A percentile compares a stretch with the other conserved stretches of the same genome.
Conservation (phyloP, 805 yeast genomes). For the Metschnikowia henanensis region DNA sequence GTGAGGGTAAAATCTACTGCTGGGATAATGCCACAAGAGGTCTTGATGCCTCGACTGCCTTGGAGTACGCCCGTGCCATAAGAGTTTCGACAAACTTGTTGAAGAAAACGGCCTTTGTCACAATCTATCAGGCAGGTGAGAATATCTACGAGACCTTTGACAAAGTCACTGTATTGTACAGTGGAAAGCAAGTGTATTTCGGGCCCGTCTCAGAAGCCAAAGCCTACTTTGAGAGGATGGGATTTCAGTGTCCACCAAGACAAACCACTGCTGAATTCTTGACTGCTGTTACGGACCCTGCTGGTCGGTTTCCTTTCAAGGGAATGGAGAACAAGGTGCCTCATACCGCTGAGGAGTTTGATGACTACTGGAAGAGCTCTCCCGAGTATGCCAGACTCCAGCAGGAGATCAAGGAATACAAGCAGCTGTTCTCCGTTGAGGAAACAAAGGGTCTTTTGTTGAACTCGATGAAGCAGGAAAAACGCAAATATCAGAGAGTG, state of each 20-base stretch:
- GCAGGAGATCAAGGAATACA: constrained; percentile 23
- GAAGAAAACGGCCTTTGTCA: constrained; percentile 18
- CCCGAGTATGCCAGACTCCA: constrained; percentile 23
- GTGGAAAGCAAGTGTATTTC: constrained; percentile 54
- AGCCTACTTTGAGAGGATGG: constrained; percentile 61
- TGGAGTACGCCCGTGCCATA: constrained; percentile 31
- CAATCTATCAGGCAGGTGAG: constrained; percentile 31
- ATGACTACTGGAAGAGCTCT: constrained; percentile 55
- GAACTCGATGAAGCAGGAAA: constrained; percentile 36
- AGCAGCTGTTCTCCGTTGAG: constrained; percentile 5
- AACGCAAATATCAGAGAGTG: constrained; percentile 35
- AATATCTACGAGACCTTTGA: constrained; percentile 31
- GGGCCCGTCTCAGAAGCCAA: constrained; percentile 60
- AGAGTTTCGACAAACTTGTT: constrained; percentile 25
- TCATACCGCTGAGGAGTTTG: constrained; percentile 60
- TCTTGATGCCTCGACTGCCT: constrained; percentile 34
- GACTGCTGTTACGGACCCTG: constrained; percentile 68
- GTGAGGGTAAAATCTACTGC: constrained; percentile 24
- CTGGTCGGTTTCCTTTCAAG: constrained; percentile 49
- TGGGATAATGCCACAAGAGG: constrained; percentile 39
- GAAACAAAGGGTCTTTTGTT: constrained; percentile 28
- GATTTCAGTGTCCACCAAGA: constrained; percentile 60
- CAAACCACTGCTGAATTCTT: constrained; percentile 72
- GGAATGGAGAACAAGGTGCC: constrained; percentile 60
- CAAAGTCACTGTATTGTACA: constrained; percentile 30